Evolutionary conservation across 1,284 basidiomycete species (phyloP), one percentile per base, ranked within the genome.

Genomic region (Lentinula novae-zelandiae): DNA sequence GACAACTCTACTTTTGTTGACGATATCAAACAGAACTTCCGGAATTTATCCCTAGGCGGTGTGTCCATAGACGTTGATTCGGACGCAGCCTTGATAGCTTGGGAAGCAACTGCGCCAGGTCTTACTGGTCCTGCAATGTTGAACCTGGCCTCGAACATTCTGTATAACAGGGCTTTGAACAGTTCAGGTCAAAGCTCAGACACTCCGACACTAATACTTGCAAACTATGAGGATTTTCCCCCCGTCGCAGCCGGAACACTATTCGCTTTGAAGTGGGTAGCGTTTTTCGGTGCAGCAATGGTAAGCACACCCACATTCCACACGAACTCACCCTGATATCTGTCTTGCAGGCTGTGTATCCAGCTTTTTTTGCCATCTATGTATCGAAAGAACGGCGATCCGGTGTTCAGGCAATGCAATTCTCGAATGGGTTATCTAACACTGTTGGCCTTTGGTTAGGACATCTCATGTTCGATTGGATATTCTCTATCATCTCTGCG

Each of bases 331-430:
- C 53, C 13, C 5, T 49, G 9, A 53, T 40, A 49, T 33, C 31
- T 15, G 13, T n/a, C 17, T 57, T 59, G 0, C 66, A 89, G 84
- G 80, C 86, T 15, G 84, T 90, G 0, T 93, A 84, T 70, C 90
- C 91, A 2, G 90, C 91, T 0, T 93, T 93, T 72, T 91, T 87
- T 63, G 80, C 87, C 8, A 70, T 93, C 12, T 93, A 93, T 70
- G 87, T 91, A 5, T 83, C 84, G 15, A 82, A 79, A 64, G 89
- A 89, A 69, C 82, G 84, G 33, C 78, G 79, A 49, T 87, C 85
- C 7, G 84, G 82, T 46, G 89, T 87, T 1, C 90, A 87, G 72
- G 89, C 87, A 5, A 93, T 90, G 87, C 86, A 89, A 63, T 74
- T 89, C 33, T 90, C 87, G 38, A 93, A 93, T 68, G 91, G 91